These are phyloP conservation scores for Brassica juncea DNA, from an alignment of 345 rosid genomes.

Conservation along the genomic window DNA sequence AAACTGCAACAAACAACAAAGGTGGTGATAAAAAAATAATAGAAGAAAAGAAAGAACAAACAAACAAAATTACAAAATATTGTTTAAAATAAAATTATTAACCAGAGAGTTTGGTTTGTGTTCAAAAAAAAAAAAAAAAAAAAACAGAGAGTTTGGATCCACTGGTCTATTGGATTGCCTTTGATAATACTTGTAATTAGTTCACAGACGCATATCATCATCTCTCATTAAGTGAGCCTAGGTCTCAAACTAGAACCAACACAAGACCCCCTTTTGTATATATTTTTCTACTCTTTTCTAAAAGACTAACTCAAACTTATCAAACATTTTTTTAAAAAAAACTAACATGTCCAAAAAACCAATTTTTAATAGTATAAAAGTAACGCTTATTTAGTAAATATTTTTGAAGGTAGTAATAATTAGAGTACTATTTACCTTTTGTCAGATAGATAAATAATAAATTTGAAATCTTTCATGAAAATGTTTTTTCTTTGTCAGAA, in stretches of 20 bases:
- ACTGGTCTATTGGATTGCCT: background rate
- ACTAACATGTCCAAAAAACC: background rate
- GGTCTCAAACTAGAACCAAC: background rate
- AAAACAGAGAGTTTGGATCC: background rate
- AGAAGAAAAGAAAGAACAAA: background rate
- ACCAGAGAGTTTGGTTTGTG: background rate
- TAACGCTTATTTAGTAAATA: background rate
- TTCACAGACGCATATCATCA: background rate
- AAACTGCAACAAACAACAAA: background rate
- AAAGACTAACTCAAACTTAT: background rate
- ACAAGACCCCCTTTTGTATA: background rate
- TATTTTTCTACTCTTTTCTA: background rate
- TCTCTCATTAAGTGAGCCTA: background rate
- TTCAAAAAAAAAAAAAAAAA: no score
- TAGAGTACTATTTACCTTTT: background rate
- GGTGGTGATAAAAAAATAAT: background rate
- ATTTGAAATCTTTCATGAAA: constrained; percentile 25
- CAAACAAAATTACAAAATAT: background rate
- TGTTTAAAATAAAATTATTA: background rate
- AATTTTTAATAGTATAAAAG: background rate
- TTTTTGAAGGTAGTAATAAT: constrained; percentile 5
- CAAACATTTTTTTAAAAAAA: background rate
- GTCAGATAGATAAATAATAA: background rate
- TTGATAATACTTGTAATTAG: background rate
- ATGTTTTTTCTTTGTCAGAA: constrained; percentile 31